Evolutionary conservation across 768 basidiomycete species (phyloP).

Genomic region (Boletus sensibilis): DNA sequence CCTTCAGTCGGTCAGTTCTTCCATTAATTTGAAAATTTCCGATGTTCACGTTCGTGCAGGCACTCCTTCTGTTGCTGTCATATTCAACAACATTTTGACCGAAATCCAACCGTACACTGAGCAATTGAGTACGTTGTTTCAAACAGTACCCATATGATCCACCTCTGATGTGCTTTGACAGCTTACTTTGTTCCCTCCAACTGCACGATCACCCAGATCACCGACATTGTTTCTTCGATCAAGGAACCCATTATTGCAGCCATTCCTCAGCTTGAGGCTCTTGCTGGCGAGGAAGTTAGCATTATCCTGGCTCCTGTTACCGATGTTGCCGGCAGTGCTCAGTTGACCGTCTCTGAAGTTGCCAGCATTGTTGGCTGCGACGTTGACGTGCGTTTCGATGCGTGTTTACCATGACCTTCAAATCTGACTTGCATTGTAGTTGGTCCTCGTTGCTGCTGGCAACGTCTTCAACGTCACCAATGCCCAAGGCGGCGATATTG

Average conservation of each 20-base stretch:
- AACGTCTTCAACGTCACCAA: slow-evolving; percentile 21
- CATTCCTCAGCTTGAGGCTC: slow-evolving; percentile 23
- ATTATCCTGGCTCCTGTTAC: slow-evolving; percentile 28
- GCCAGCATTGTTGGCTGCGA: slow-evolving; percentile 24
- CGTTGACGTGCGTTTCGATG: slow-evolving; percentile 18
- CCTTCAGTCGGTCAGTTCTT: too few species aligned
- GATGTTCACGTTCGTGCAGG: neutral
- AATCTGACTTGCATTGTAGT: slow-evolving; percentile 10
- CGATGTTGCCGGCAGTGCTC: slow-evolving; percentile 7
- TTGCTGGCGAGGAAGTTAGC: slow-evolving; percentile 22
- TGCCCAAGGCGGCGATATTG: neutral
- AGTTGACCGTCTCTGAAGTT: slow-evolving; percentile 28
- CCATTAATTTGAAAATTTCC: too few species aligned
- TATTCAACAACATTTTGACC: slow-evolving; percentile 23
- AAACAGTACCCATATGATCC: neutral
- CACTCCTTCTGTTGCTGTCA: slow-evolving; percentile 22
- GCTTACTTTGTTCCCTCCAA: slow-evolving; percentile 26
- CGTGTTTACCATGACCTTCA: neutral
- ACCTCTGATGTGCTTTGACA: slow-evolving; percentile 11
- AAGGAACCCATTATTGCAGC: slow-evolving; percentile 23
- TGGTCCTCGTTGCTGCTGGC: slow-evolving; percentile 28
- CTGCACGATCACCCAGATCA: slow-evolving; percentile 22
- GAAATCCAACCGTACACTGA: slow-evolving; percentile 16
- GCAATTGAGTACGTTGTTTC: slow-evolving; percentile 32
- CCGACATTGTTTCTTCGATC: slow-evolving; percentile 23